Percentiles rank a stretch among this genome's conserved stretches.
Evolutionary conservation across 164 flowering plant genomes (phyloP).

Genomic region (Brasenia schreberi): DNA sequence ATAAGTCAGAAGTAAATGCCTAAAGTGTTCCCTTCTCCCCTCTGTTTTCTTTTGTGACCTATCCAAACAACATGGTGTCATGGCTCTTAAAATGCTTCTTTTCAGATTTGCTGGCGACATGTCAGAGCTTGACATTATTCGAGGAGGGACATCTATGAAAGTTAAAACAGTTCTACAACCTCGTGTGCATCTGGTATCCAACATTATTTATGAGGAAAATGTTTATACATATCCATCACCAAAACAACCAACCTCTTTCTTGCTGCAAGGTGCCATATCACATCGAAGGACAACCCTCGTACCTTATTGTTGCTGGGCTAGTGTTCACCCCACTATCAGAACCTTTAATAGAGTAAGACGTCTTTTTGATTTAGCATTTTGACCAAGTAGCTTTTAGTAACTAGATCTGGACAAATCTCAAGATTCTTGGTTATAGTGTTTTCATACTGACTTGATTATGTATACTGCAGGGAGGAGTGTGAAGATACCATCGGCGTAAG

Average conservation of each 20-base stretch:
- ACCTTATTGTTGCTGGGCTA: slow-evolving; percentile 80
- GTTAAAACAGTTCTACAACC: slow-evolving; percentile 57
- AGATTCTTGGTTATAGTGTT: neutral
- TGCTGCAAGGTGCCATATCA: slow-evolving; percentile 74
- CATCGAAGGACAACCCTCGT: slow-evolving; percentile 88
- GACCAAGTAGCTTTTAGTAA: neutral
- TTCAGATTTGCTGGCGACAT: slow-evolving; percentile 86
- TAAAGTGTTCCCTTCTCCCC: no score
- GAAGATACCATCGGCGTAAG: slow-evolving; percentile 88
- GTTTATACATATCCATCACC: neutral
- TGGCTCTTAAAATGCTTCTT: neutral
- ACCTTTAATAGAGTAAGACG: slow-evolving; percentile 83
- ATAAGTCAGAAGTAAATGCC: slow-evolving; percentile 81
- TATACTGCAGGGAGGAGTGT: slow-evolving; percentile 58
- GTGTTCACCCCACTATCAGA: slow-evolving; percentile 99
- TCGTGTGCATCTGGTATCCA: slow-evolving; percentile 76
- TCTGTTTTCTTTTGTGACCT: no score
- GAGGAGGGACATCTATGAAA: slow-evolving; percentile 56
- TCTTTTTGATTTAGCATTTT: neutral
- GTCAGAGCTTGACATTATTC: slow-evolving; percentile 78
- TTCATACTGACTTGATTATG: neutral
- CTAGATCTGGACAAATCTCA: neutral
- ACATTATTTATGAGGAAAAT: neutral
- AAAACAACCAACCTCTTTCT: neutral
- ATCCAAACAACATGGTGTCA: no score